Evolutionary conservation across 805 yeast species (phyloP).

Genomic region (Lachancea meyersii): DNA sequence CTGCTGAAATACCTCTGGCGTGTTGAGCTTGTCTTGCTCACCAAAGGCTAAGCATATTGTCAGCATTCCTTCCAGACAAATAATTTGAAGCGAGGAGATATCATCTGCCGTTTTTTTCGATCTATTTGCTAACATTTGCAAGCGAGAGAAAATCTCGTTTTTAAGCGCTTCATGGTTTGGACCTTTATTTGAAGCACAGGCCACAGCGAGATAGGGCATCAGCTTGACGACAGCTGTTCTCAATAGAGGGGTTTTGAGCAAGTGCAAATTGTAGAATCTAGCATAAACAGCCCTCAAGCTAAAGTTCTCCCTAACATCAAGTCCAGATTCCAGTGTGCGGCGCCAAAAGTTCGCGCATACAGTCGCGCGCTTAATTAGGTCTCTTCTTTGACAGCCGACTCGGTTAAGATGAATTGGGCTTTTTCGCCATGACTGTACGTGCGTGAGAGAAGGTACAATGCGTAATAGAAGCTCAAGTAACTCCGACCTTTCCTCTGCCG

Average conservation of each 20-base stretch:
- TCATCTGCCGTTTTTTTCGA: too few relatives aligned
- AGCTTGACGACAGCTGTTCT: conserved; percentile 12
- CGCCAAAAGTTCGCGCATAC: conserved; percentile 21
- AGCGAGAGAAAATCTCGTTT: conserved; percentile 15
- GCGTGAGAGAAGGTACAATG: conserved; percentile 18
- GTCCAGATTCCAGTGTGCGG: conserved; percentile 22
- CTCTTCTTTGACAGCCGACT: conserved; percentile 12
- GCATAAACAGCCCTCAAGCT: conserved; percentile 24
- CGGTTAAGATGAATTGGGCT: conserved; percentile 1
- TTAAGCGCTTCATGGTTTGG: conserved; percentile 8
- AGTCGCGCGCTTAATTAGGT: conserved; percentile 15
- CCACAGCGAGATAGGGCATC: conserved; percentile 15
- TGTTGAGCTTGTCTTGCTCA: background rate
- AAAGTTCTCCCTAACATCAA: conserved; percentile 12
- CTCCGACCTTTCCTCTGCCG: conserved; percentile 4
- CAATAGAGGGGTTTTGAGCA: conserved; percentile 13
- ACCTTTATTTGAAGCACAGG: background rate
- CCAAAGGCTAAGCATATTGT: conserved; percentile 18
- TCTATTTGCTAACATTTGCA: conserved; percentile 9
- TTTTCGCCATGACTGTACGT: conserved; percentile 9
- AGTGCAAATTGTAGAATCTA: conserved; percentile 22
- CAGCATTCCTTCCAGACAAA: conserved; percentile 17
- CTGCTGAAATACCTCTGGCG: background rate
- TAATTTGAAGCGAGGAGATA: conserved; percentile 7
- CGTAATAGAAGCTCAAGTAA: conserved; percentile 18